Percentiles rank a stretch among this genome's conserved stretches.
These are phyloP conservation scores for Phaeophleospora eucalypticola DNA, from an alignment of 2,329 filamentous ascomycete genomes.

Conservation along the genomic window DNA sequence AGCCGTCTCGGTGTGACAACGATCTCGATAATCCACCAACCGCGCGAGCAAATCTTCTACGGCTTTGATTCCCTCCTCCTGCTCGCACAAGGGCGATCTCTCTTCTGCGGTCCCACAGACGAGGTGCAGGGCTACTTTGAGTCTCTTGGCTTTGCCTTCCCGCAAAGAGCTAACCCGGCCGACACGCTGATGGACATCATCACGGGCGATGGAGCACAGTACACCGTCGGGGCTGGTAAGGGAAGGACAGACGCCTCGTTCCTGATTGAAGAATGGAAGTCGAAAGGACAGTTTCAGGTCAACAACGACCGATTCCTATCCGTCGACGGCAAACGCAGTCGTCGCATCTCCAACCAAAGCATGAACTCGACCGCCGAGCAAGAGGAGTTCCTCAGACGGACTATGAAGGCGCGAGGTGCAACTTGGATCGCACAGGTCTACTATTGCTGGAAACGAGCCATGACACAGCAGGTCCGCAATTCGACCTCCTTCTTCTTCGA, in stretches of 20 bases:
- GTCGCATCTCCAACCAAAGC: constrained; percentile 25
- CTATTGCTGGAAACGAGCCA: constrained; percentile 51
- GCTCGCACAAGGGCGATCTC: constrained; percentile 51
- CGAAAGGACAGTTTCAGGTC: constrained; percentile 17
- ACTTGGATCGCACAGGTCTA: constrained; percentile 47
- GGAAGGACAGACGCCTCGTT: constrained; percentile 43
- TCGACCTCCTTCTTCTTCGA: constrained; percentile 52
- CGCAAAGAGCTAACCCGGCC: constrained; percentile 49
- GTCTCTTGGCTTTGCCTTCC: constrained; percentile 49
- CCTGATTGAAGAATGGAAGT: constrained; percentile 49
- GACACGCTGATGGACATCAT: constrained; percentile 61
- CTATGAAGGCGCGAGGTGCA: constrained; percentile 51
- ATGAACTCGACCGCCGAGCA: constrained; percentile 37
- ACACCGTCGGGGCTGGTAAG: constrained; percentile 36
- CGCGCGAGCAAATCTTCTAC: constrained; percentile 56
- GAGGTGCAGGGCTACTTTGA: constrained; percentile 50
- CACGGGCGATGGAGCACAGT: constrained; percentile 52
- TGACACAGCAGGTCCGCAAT: constrained; percentile 55
- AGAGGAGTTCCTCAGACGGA: constrained; percentile 40
- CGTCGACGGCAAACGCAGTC: constrained; percentile 18
- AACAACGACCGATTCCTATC: not conserved
- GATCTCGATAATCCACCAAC: constrained; percentile 59
- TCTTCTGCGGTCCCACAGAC: constrained; percentile 50
- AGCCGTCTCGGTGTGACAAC: constrained; percentile 54
- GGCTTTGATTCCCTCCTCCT: constrained; percentile 55